These are phyloP conservation scores for Oleoguttula mirabilis DNA, from an alignment of 495 filamentous ascomycete genomes.

Conservation along the genomic window DNA sequence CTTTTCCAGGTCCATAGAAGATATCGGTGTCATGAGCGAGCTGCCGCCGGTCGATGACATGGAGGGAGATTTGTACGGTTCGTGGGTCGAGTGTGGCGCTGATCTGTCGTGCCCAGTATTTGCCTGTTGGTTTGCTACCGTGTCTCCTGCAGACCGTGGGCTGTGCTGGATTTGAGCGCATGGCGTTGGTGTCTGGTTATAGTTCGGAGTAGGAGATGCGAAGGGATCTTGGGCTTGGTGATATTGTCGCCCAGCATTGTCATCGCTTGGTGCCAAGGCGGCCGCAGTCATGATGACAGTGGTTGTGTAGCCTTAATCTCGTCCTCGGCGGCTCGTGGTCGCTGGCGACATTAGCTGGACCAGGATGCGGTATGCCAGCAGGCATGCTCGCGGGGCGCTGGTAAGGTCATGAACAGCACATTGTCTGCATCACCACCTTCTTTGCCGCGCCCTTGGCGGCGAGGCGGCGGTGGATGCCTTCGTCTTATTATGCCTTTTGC, in stretches of 20 bases:
- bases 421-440: constrained; percentile 4
- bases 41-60: constrained; percentile 4
- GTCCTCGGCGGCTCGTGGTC: too few species aligned
- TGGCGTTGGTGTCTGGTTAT: neutral
- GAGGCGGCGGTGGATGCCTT: neutral
- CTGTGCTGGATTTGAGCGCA: neutral
- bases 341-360: too few species aligned
- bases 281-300: neutral
- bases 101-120: neutral
- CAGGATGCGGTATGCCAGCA: too few species aligned
- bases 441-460: constrained; percentile 14
- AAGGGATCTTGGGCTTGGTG: neutral
- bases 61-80: neutral
- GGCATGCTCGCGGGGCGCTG: neutral
- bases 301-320: neutral
- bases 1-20: constrained; percentile 17
- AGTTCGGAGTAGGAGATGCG: neutral
- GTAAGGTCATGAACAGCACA: constrained; percentile 5
- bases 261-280: constrained; percentile 5
- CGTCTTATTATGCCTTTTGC: neutral
- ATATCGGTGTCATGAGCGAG: constrained; percentile 5
- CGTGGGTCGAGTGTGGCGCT: neutral
- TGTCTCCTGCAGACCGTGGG: neutral
- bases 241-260: neutral
- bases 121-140: neutral